phyloP scores from a whole-genome alignment of 1,284 basidiomycete genomes.

The Sporisorium iseilematis-ciliati region DNA sequence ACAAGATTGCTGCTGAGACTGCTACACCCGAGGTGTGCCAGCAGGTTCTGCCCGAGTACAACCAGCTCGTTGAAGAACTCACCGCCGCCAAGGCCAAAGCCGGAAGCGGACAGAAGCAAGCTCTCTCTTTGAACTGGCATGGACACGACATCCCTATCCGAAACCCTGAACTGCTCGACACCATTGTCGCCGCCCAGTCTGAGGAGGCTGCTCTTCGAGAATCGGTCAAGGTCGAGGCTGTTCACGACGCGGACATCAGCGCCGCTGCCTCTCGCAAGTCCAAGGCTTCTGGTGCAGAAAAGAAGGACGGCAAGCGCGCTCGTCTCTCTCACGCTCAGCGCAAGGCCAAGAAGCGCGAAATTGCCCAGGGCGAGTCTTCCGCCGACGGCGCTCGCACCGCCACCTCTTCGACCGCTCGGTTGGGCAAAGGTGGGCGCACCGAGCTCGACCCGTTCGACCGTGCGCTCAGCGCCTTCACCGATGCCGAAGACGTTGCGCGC shows the following conservation, averaged over 20 bases:
- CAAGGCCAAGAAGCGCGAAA: slow-evolving; percentile 63
- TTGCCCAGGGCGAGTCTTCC: slow-evolving; percentile 28
- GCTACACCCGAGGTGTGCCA: slow-evolving; percentile 74
- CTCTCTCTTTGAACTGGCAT: slow-evolving; percentile 81
- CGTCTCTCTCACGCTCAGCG: slow-evolving; percentile 65
- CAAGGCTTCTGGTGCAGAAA: slow-evolving; percentile 7
- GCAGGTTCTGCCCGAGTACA: slow-evolving; percentile 78
- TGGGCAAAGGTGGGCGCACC: slow-evolving; percentile 47
- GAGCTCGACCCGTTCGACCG: slow-evolving; percentile 67
- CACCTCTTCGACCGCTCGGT: slow-evolving; percentile 28
- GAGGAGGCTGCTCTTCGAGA: slow-evolving; percentile 74
- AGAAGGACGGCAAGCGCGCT: slow-evolving; percentile 38
- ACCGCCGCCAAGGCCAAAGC: slow-evolving; percentile 64
- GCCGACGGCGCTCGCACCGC: slow-evolving; percentile 31
- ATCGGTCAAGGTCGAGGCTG: slow-evolving; percentile 65
- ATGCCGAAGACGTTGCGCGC: slow-evolving; percentile 64
- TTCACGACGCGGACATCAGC: slow-evolving; percentile 14
- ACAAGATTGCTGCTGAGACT: slow-evolving; percentile 80
- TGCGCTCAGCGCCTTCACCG: slow-evolving; percentile 63
- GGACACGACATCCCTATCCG: slow-evolving; percentile 85
- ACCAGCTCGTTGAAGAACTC: slow-evolving; percentile 75
- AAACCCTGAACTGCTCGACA: slow-evolving; percentile 90
- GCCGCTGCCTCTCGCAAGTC: slow-evolving; percentile 19
- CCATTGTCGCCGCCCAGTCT: slow-evolving; percentile 83
- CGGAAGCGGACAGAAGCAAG: slow-evolving; percentile 67